Evolutionary conservation across 129 eudicot genomes (phyloP), one percentile per base, ranked within the genome.

Genomic region (Flaveria robusta): DNA sequence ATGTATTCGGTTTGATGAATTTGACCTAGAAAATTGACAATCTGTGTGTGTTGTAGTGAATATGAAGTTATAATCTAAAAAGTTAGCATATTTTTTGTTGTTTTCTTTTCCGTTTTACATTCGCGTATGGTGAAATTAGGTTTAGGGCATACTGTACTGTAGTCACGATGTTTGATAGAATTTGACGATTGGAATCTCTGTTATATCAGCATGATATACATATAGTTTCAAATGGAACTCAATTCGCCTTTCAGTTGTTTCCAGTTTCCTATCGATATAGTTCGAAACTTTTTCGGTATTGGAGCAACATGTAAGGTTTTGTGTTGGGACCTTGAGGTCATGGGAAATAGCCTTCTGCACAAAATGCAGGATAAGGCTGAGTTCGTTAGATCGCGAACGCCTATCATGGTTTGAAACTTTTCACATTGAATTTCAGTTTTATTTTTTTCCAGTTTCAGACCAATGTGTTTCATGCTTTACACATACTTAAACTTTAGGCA

Each of bases 61-160:
- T 73, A n/a, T 73, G 55, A 73, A 56, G 24, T 56, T 73, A 20
- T 56, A 55, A 55, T 73, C 20, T 14, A 22, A 63, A 22, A 37
- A 39, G 51, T 73, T 66, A 2, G 70, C 1, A 37, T n/a, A 7
- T 13, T 37, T 31, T 34, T 1, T 11, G 34, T 37, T 34, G n/a
- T 37, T 41, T 39, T 20, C 20, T n/a, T 31, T 54, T 54, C 34
- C 12, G 14, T 37, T 55, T 22, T 56, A 39, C 41, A 23, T 72
- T 18, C 39, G 67, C 47, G 26, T 27, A 18, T 71, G 45, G 20
- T 52, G 3, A n/a, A 54, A 54, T 54, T 72, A 54, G 76, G 77
- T 39, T 72, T 72, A 72, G 77, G 77, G 68, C 67, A 12, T 72
- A 37, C 22, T 64, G 13, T 64, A 27, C 42, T 62, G 19, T 3